Conservation (phyloP, 1,139 yeast species). For the Blastobotrys persicus region DNA sequence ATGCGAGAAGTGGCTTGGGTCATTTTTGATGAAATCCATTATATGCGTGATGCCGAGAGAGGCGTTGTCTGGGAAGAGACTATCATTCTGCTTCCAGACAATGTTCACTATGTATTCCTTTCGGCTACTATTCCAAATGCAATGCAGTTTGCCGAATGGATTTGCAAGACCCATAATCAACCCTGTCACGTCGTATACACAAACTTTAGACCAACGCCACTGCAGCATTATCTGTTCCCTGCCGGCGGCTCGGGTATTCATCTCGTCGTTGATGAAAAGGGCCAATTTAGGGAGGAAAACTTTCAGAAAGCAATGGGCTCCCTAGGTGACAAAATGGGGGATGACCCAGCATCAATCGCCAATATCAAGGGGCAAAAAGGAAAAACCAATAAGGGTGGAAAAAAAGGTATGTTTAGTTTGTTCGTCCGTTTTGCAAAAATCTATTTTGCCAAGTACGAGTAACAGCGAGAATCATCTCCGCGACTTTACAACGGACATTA, state of each 20-base stretch:
- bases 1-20: constrained; percentile 98
- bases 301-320: constrained; percentile 98
- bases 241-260: constrained; percentile 98
- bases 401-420: constrained; percentile 41
- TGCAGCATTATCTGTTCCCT: constrained; percentile 95
- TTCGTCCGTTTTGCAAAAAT: no score
- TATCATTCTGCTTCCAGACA: constrained; percentile 89
- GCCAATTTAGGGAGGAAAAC: constrained; percentile 92
- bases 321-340: constrained; percentile 77
- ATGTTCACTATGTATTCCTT: constrained; percentile 55
- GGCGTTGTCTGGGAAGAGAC: constrained; percentile 99
- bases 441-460: no score
- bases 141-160: constrained; percentile 98
- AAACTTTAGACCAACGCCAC: constrained; percentile 97
- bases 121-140: constrained; percentile 99
- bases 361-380: constrained; percentile 52
- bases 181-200: constrained; percentile 99
- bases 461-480: no score
- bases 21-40: constrained; percentile 93
- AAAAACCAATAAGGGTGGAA: constrained; percentile 86
- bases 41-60: constrained; percentile 91
- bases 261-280: constrained; percentile 95
- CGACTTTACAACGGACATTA: no score
- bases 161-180: constrained; percentile 88
- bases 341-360: constrained; percentile 63